A percentile compares a stretch with the other conserved stretches of the same genome.
phyloP scores from a whole-genome alignment of 1,139 yeast species.

The Candida labiduridarum region DNA sequence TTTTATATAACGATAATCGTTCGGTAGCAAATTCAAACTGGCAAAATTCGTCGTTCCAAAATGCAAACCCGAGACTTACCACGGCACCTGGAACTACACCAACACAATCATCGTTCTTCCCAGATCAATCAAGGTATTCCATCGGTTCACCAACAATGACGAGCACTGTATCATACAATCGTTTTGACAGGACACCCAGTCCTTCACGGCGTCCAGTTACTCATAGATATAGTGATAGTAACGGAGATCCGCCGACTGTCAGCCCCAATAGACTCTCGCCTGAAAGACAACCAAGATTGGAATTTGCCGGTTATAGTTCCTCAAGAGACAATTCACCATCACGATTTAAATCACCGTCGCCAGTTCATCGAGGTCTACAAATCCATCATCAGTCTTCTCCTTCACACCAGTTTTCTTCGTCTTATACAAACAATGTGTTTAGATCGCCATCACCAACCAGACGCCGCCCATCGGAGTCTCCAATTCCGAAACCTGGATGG shows the following conservation, averaged over 20 bases:
- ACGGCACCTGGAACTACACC: neutral
- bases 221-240: neutral
- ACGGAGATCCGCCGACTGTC: neutral
- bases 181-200: slow-evolving; percentile 8
- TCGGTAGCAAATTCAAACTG: neutral
- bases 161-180: slow-evolving; percentile 3
- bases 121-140: slow-evolving; percentile 1
- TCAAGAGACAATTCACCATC: neutral
- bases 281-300: slow-evolving; percentile 9
- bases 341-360: slow-evolving; percentile 14
- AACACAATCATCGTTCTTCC: neutral
- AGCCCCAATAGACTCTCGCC: slow-evolving; percentile 14
- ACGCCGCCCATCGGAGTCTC: slow-evolving; percentile 8
- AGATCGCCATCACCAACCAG: slow-evolving; percentile 12
- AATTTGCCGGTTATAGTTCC: slow-evolving; percentile 3
- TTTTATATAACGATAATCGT: slow-evolving; percentile 1
- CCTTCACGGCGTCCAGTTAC: slow-evolving; percentile 4
- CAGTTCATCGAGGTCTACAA: slow-evolving; percentile 5
- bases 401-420: slow-evolving; percentile 1
- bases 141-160: slow-evolving; percentile 2
- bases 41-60: slow-evolving; percentile 3
- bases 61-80: neutral
- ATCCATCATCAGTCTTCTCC: slow-evolving; percentile 6
- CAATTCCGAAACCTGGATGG: slow-evolving; percentile 10
- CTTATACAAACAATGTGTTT: slow-evolving; percentile 3